Evolutionary conservation across 306 rosid species (phyloP).

Genomic region (Gleditsia sinensis): DNA sequence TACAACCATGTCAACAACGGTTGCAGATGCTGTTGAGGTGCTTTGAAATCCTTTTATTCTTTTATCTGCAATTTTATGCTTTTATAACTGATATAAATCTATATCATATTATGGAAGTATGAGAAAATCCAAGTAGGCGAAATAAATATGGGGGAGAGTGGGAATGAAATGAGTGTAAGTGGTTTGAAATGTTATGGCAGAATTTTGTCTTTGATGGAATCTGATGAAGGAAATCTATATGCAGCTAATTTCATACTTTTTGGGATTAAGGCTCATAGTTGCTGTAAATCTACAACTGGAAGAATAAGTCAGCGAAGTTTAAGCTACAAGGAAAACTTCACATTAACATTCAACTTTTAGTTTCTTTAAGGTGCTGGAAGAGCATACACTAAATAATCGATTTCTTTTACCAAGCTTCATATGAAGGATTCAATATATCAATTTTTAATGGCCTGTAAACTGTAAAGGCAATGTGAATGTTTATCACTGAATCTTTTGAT

Average conservation of each 20-base stretch:
- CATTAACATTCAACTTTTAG: neutral
- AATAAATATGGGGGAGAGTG: neutral
- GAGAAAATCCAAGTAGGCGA: slow-evolving; percentile 4
- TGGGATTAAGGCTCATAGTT: neutral
- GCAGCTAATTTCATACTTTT: neutral
- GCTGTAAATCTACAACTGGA: neutral
- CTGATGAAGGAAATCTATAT: neutral
- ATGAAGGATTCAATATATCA: neutral
- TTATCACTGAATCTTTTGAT: neutral
- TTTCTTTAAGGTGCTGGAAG: neutral
- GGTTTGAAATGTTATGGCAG: neutral
- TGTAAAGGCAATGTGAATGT: neutral
- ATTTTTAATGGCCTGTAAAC: neutral
- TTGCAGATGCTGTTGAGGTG: slow-evolving; percentile 93
- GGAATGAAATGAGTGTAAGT: slow-evolving; percentile 13
- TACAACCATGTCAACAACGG: slow-evolving; percentile 89
- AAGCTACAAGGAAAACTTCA: neutral
- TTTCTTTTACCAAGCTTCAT: slow-evolving; percentile 8
- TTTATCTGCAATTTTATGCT: slow-evolving; percentile 17
- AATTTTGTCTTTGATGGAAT: neutral
- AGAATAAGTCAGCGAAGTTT: neutral
- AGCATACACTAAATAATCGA: neutral
- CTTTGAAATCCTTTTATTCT: slow-evolving; percentile 26
- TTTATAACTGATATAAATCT: slow-evolving; percentile 12
- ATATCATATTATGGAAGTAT: neutral